A percentile compares a stretch with the other conserved stretches of the same genome.
These are phyloP conservation scores for Kodamaea sp. DNA, from an alignment of 1,139 yeast species.

Conservation along the genomic window DNA sequence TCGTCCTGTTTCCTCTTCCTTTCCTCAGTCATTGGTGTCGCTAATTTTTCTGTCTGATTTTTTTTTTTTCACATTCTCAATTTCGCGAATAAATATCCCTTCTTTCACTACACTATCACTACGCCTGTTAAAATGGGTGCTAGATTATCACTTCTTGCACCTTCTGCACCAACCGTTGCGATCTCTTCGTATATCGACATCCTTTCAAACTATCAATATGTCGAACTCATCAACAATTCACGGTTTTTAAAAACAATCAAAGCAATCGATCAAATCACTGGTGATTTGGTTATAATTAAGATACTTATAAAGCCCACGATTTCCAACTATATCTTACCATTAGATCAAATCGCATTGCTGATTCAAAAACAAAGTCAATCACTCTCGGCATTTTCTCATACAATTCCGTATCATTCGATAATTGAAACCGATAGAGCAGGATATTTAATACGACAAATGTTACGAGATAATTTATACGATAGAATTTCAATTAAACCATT, in stretches of 20 bases:
- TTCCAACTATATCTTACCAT: constrained; percentile 17
- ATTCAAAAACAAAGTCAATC: constrained; percentile 34
- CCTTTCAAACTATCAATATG: constrained; percentile 68
- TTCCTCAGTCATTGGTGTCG: constrained; percentile 1
- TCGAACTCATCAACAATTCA: constrained; percentile 67
- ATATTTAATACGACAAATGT: constrained; percentile 77
- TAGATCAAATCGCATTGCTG: constrained; percentile 35
- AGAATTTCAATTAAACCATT: constrained; percentile 86
- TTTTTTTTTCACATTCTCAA: background rate
- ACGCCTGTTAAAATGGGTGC: constrained; percentile 68
- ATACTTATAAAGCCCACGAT: constrained; percentile 74
- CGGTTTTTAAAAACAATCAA: constrained; percentile 83
- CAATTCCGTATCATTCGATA: constrained; percentile 66
- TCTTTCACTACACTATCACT: constrained; percentile 1
- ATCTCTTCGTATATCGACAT: constrained; percentile 85
- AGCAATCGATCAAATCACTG: constrained; percentile 62
- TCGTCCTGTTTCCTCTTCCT: constrained; percentile 7
- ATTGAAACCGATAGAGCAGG: constrained; percentile 92
- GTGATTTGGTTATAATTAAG: constrained; percentile 67
- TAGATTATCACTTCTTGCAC: constrained; percentile 78
- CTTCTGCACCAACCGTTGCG: constrained; percentile 89
- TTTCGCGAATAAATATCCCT: constrained; percentile 1
- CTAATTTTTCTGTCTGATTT: constrained; percentile 2
- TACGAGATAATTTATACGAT: constrained; percentile 78
- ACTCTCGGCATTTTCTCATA: constrained; percentile 54